Conservation (phyloP, 2,329 filamentous ascomycete genomes). For the Fusarium irregulare region DNA sequence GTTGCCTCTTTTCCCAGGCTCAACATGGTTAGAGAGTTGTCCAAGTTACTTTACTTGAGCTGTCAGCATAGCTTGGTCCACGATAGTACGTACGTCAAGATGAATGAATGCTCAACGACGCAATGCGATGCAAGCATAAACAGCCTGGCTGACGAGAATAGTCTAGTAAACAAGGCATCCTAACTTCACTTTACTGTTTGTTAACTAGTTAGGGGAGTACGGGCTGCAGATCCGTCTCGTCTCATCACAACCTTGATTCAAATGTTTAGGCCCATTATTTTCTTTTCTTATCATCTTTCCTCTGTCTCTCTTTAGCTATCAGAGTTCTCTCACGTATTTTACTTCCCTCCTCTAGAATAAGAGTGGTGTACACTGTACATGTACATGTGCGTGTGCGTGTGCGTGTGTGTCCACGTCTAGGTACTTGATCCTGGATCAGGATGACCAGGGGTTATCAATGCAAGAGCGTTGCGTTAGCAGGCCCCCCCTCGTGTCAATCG, state of each 20-base stretch:
- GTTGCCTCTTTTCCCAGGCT: conserved; percentile 25
- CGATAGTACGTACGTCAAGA: conserved; percentile 13
- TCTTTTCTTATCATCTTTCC: neutral
- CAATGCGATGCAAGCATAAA: conserved; percentile 25
- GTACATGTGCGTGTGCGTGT: neutral
- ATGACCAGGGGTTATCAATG: conserved; percentile 25
- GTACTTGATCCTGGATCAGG: conserved; percentile 2
- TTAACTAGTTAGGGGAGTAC: conserved; percentile 9
- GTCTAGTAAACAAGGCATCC: conserved; percentile 14
- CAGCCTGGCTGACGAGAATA: neutral
- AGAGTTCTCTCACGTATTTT: conserved; percentile 9
- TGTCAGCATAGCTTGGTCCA: conserved; percentile 11
- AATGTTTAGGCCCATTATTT: conserved; percentile 4
- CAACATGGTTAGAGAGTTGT: neutral
- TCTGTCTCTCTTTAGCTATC: neutral
- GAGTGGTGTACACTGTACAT: neutral
- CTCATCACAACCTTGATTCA: conserved; percentile 34
- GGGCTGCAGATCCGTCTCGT: conserved; percentile 36
- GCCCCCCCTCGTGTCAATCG: conserved; percentile 31
- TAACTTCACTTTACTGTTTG: neutral
- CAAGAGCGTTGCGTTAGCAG: conserved; percentile 19
- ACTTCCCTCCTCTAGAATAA: conserved; percentile 2
- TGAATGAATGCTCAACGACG: conserved; percentile 7
- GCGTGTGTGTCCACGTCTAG: conserved; percentile 2
- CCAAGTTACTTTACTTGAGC: neutral